Conservation (phyloP, 208 protist species). For the Acanthamoeba sp. region DNA sequence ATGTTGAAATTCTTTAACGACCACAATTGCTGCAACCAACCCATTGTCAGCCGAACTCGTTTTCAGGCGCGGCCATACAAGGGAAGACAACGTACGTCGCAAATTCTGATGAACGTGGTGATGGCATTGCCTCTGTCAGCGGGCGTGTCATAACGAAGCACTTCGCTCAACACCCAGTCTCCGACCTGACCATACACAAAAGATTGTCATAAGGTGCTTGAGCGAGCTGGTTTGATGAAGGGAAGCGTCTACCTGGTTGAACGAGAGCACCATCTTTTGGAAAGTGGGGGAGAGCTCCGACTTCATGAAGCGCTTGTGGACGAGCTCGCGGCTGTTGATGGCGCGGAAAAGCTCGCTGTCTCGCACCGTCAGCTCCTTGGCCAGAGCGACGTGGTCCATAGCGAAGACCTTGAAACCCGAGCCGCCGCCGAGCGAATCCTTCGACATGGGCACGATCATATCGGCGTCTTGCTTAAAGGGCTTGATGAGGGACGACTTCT, state of each 20-base stretch:
- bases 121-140: constrained; percentile 7
- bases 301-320: constrained; percentile 57
- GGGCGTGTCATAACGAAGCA: neutral
- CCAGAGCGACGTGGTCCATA: neutral
- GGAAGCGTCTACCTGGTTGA: constrained; percentile 49
- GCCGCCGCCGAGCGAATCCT: neutral
- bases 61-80: no score
- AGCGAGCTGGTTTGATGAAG: neutral
- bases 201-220: neutral
- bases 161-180: neutral
- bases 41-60: no score
- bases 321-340: neutral
- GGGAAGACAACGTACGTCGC: constrained; percentile 27
- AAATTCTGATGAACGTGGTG: constrained; percentile 2
- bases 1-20: constrained; percentile 34
- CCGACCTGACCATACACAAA: constrained; percentile 12
- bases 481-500: neutral
- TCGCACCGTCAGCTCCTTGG: neutral
- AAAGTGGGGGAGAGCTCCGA: neutral
- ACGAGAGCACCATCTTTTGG: neutral
- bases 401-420: neutral
- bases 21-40: neutral
- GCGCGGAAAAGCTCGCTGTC: neutral
- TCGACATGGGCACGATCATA: neutral
- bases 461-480: neutral